These are phyloP conservation scores for Puccinellia tenuiflora DNA, from an alignment of 176 grass and related monocot species.

Conservation along the genomic window DNA sequence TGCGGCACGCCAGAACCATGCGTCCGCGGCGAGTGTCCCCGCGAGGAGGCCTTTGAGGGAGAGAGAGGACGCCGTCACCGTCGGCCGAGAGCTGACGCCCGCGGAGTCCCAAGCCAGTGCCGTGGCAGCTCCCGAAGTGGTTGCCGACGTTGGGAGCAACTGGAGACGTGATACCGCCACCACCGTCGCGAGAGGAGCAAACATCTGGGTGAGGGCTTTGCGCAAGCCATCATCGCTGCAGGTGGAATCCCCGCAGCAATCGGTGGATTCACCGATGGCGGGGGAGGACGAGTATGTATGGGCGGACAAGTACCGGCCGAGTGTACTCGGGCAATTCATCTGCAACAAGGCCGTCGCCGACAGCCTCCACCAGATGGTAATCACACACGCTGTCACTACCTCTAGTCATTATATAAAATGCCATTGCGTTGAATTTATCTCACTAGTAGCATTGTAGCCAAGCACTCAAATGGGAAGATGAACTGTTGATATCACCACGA, in stretches of 20 bases:
- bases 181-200: not conserved
- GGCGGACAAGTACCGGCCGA: slow-evolving; percentile 57
- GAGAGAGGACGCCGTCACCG: slow-evolving; percentile 26
- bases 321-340: slow-evolving; percentile 46
- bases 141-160: not conserved
- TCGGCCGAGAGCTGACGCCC: not conserved
- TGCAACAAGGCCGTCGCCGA: slow-evolving; percentile 39
- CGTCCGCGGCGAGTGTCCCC: not conserved
- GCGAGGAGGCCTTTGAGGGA: slow-evolving; percentile 60
- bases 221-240: not conserved
- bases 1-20: not conserved
- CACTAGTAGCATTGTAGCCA: not conserved
- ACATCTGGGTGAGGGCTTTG: slow-evolving; percentile 18
- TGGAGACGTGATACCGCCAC: slow-evolving; percentile 1
- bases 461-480: not conserved
- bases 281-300: slow-evolving; percentile 40
- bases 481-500: not conserved
- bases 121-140: not conserved
- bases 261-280: not conserved
- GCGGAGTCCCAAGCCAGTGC: slow-evolving; percentile 1
- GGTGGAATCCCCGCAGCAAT: not conserved
- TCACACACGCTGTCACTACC: not conserved
- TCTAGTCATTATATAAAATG: not conserved
- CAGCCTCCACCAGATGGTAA: slow-evolving; percentile 43
- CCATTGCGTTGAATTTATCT: not conserved